These are phyloP conservation scores for Sporobolomyces roseus DNA, from an alignment of 768 basidiomycete species.

Conservation along the genomic window DNA sequence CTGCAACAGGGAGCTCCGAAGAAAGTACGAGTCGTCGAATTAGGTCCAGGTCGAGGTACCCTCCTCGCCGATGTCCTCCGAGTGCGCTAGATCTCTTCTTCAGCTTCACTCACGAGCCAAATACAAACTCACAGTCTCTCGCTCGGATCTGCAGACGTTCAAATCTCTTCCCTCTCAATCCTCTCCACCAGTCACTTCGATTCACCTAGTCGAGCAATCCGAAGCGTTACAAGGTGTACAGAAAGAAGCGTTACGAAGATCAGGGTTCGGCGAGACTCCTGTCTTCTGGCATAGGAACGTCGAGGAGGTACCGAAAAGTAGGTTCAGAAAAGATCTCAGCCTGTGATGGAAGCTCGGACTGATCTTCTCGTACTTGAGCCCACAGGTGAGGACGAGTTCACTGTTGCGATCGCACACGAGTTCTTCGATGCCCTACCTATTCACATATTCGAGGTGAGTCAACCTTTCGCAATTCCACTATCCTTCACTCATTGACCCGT, in stretches of 20 bases:
- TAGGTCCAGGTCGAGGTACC: constrained; percentile 91
- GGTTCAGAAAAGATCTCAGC: constrained; percentile 22
- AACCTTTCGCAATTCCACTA: not conserved
- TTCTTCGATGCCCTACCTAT: constrained; percentile 96
- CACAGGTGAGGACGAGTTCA: constrained; percentile 56
- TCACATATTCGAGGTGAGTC: constrained; percentile 73
- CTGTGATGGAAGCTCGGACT: too few relatives aligned
- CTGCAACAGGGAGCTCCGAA: constrained; percentile 54
- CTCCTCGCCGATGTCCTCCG: constrained; percentile 83
- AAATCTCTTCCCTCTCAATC: constrained; percentile 43
- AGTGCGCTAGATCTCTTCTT: constrained; percentile 53
- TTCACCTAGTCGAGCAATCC: constrained; percentile 44
- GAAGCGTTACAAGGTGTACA: constrained; percentile 37
- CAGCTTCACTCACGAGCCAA: too few relatives aligned
- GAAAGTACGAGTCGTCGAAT: constrained; percentile 71
- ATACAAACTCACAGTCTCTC: too few relatives aligned
- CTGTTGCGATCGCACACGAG: constrained; percentile 88
- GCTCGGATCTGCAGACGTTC: not conserved
- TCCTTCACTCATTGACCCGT: too few relatives aligned
- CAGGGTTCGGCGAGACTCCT: constrained; percentile 35
- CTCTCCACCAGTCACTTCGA: constrained; percentile 33
- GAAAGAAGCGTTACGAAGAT: constrained; percentile 16
- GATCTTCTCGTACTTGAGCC: too few relatives aligned
- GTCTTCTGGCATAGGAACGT: constrained; percentile 71
- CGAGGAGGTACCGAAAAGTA: constrained; percentile 59